A percentile compares a stretch with the other conserved stretches of the same genome.
Evolutionary conservation across 148 eudicot genomes (phyloP).

Genomic region (Suaeda aralocaspica): DNA sequence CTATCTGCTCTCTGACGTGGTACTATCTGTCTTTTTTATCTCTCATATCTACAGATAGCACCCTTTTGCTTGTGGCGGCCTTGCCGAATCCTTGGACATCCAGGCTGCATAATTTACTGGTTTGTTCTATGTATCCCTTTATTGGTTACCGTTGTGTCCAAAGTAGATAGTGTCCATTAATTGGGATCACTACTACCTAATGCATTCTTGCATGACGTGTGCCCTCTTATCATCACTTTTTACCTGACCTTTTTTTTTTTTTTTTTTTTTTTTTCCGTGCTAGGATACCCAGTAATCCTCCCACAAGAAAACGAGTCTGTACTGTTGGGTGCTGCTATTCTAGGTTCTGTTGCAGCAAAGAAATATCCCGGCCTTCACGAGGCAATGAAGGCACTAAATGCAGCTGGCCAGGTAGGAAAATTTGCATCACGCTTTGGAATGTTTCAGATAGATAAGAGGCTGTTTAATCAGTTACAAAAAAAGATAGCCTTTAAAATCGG

Average conservation of each 20-base stretch:
- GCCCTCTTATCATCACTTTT: neutral
- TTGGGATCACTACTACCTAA: neutral
- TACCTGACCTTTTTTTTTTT: too few relatives aligned
- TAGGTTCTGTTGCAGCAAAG: conserved; percentile 96
- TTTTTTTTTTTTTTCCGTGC: too few relatives aligned
- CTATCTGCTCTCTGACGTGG: neutral
- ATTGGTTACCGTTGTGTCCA: neutral
- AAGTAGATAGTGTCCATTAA: neutral
- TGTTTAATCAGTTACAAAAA: neutral
- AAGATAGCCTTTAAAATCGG: neutral
- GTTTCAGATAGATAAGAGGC: neutral
- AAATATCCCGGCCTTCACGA: conserved; percentile 59
- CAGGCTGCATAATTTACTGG: conserved; percentile 97
- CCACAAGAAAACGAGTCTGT: conserved; percentile 93
- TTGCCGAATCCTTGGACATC: conserved; percentile 78
- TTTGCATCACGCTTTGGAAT: neutral
- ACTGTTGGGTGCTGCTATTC: conserved; percentile 89
- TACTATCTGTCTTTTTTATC: conserved; percentile 1
- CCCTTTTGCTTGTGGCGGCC: conserved; percentile 96
- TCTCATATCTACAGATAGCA: conserved; percentile 65
- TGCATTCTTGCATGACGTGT: conserved; percentile 3
- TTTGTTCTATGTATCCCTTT: conserved; percentile 36
- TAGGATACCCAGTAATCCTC: conserved; percentile 85
- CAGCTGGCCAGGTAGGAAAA: conserved; percentile 72
- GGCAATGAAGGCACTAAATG: conserved; percentile 93